Conservation (phyloP, 768 basidiomycete genomes). For the Thelephora ganbajun region DNA sequence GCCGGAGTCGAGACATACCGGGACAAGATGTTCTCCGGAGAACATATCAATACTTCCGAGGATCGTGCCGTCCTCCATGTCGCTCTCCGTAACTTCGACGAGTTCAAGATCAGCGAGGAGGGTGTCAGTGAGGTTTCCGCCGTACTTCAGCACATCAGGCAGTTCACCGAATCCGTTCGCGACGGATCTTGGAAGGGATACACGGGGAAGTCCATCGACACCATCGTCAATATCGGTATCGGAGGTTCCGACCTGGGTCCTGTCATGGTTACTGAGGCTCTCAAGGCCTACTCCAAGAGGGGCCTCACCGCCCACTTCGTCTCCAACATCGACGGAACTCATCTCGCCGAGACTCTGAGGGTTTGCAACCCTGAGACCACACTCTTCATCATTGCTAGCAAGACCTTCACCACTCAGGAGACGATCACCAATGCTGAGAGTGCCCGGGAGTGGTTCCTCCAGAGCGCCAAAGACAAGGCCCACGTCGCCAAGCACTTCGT, state of each 20-base stretch:
- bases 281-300: conserved; percentile 85
- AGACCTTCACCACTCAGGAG: conserved; percentile 99
- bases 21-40: conserved; percentile 89
- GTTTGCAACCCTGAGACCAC: conserved; percentile 83
- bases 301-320: conserved; percentile 83
- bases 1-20: conserved; percentile 74
- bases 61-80: conserved; percentile 94
- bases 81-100: conserved; percentile 70
- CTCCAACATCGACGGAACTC: conserved; percentile 97
- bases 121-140: conserved; percentile 72
- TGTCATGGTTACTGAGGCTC: conserved; percentile 97
- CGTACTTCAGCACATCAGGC: conserved; percentile 84
- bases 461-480: conserved; percentile 64
- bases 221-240: conserved; percentile 98
- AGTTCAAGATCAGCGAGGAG: conserved; percentile 66
- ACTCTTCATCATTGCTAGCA: conserved; percentile 95
- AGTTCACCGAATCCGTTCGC: conserved; percentile 75
- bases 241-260: conserved; percentile 97
- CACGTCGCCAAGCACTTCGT: conserved; percentile 99
- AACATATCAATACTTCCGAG: conserved; percentile 98
- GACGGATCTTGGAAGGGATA: conserved; percentile 92
- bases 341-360: conserved; percentile 78
- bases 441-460: conserved; percentile 90
- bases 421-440: conserved; percentile 97
- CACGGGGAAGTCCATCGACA: conserved; percentile 87